Percentiles rank a stretch among this genome's conserved stretches.
Evolutionary conservation across 305 asterid genomes (phyloP).

Genomic region (Salvia sclarea): DNA sequence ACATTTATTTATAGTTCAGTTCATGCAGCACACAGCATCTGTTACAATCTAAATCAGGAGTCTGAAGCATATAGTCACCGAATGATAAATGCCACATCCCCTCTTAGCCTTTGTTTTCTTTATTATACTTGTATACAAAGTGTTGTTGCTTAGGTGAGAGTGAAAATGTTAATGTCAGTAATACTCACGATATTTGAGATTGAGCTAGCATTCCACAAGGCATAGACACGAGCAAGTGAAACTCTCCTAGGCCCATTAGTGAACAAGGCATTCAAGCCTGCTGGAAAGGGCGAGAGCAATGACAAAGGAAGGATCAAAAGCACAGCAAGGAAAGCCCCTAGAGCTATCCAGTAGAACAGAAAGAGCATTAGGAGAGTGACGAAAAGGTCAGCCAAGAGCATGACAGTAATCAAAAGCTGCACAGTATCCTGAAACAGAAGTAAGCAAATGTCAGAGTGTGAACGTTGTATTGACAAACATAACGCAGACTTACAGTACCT

Average conservation of each 20-base stretch:
- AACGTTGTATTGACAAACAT: slow-evolving; percentile 28
- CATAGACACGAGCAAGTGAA: slow-evolving; percentile 88
- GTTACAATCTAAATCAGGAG: neutral
- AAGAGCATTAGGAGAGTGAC: slow-evolving; percentile 82
- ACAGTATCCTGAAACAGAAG: slow-evolving; percentile 82
- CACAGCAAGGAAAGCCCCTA: slow-evolving; percentile 87
- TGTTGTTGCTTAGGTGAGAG: slow-evolving; percentile 19
- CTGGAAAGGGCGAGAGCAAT: slow-evolving; percentile 91
- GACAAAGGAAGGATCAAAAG: slow-evolving; percentile 94
- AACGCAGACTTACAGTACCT: slow-evolving; percentile 53
- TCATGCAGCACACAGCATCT: neutral
- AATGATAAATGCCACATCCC: slow-evolving; percentile 1
- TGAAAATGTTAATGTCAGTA: slow-evolving; percentile 14
- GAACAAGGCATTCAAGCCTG: slow-evolving; percentile 93
- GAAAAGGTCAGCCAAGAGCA: slow-evolving; percentile 88
- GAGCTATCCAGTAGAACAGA: slow-evolving; percentile 88
- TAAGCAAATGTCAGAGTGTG: slow-evolving; percentile 34
- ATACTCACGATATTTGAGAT: slow-evolving; percentile 74
- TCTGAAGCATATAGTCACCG: slow-evolving; percentile 8
- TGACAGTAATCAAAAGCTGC: slow-evolving; percentile 74
- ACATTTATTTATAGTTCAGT: neutral
- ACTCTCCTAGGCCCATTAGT: slow-evolving; percentile 89
- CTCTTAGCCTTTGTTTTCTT: slow-evolving; percentile 19
- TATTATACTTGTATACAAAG: neutral
- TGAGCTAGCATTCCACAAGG: slow-evolving; percentile 91